Evolutionary conservation across 2,329 filamentous ascomycete genomes (phyloP).

Genomic region (Aspergillus felis): DNA sequence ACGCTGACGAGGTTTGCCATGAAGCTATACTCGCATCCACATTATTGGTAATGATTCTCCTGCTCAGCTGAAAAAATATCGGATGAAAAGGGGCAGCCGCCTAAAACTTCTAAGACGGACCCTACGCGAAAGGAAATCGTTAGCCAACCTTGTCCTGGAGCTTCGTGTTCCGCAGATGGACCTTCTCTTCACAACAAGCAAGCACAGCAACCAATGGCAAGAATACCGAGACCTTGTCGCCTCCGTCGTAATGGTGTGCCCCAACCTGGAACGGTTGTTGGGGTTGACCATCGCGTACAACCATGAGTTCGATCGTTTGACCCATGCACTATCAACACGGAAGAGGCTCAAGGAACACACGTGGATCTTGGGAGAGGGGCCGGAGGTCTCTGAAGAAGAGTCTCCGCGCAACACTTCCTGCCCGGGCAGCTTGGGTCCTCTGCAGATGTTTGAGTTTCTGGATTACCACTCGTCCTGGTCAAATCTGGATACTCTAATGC

Average conservation of each 20-base stretch:
- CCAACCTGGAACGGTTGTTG: constrained; percentile 52
- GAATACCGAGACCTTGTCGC: constrained; percentile 51
- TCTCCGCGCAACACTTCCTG: constrained; percentile 33
- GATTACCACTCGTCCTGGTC: constrained; percentile 51
- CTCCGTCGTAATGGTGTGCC: constrained; percentile 57
- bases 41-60: constrained; percentile 47
- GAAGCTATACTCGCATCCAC: constrained; percentile 48
- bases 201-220: constrained; percentile 40
- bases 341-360: constrained; percentile 52
- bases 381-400: constrained; percentile 37
- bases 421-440: constrained; percentile 46
- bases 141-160: constrained; percentile 52
- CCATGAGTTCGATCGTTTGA: constrained; percentile 53
- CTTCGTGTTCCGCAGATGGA: constrained; percentile 52
- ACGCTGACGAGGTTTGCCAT: constrained; percentile 7
- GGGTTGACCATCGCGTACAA: constrained; percentile 53
- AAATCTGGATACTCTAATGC: constrained; percentile 50
- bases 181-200: constrained; percentile 35
- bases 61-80: constrained; percentile 45
- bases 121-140: constrained; percentile 47
- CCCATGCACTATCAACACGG: constrained; percentile 53
- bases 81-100: constrained; percentile 47
- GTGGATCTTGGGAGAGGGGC: constrained; percentile 52
- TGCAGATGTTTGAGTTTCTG: constrained; percentile 51
- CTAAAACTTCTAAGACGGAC: constrained; percentile 54